phyloP scores from a whole-genome alignment of 2,329 filamentous ascomycete species.

The Rhinocladiella similis region DNA sequence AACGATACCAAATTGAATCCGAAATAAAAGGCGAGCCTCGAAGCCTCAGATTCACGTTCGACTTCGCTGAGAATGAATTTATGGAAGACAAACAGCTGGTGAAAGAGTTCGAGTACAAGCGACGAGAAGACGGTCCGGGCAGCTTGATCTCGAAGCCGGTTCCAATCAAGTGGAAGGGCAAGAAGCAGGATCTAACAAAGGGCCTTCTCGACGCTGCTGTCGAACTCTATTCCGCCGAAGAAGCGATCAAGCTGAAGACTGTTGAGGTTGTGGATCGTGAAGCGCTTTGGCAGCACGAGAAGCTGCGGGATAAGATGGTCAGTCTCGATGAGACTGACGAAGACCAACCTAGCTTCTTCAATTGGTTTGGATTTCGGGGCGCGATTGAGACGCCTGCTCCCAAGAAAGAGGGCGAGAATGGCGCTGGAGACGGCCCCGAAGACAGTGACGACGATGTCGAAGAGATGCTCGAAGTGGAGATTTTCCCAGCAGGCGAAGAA shows the following conservation, averaged over 20 bases:
- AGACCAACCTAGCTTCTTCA: constrained; percentile 71
- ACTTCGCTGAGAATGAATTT: constrained; percentile 78
- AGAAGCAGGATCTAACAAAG: constrained; percentile 77
- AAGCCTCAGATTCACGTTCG: constrained; percentile 73
- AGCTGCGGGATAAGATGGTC: constrained; percentile 34
- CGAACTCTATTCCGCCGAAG: constrained; percentile 66
- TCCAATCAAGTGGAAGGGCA: constrained; percentile 80
- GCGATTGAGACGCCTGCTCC: constrained; percentile 61
- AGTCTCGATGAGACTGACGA: constrained; percentile 38
- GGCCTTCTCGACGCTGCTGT: constrained; percentile 75
- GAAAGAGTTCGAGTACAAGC: constrained; percentile 83
- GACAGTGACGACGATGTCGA: constrained; percentile 55
- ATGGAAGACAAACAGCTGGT: constrained; percentile 77
- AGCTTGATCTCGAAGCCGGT: constrained; percentile 88
- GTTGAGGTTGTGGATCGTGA: constrained; percentile 28
- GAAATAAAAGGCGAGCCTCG: constrained; percentile 71
- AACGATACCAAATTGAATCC: constrained; percentile 72
- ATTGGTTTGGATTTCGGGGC: constrained; percentile 80
- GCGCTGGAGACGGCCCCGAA: constrained; percentile 45
- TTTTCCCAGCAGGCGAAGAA: constrained; percentile 85
- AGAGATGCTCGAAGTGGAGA: constrained; percentile 70
- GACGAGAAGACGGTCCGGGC: constrained; percentile 59
- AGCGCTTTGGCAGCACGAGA: constrained; percentile 31
- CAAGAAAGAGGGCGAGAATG: constrained; percentile 61
- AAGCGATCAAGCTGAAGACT: constrained; percentile 33